Evolutionary conservation across 306 rosid species (phyloP).

Genomic region (Potentilla sterilis): DNA sequence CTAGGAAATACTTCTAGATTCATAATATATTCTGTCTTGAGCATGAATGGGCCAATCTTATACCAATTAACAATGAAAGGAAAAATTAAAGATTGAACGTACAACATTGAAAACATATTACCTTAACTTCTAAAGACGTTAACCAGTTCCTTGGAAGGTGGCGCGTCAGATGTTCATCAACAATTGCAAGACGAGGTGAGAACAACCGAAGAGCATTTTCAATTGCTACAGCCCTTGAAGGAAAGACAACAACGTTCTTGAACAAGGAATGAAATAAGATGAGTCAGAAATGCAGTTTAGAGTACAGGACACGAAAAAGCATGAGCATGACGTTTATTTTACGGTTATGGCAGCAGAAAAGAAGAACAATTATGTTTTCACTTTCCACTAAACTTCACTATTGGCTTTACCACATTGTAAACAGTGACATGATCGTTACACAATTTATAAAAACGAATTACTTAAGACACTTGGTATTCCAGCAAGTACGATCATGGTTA

Average conservation of each 20-base stretch:
- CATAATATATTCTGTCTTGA: not conserved
- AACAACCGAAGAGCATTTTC: conserved; percentile 92
- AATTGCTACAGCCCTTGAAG: conserved; percentile 87
- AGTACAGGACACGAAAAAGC: not conserved
- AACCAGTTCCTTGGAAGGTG: conserved; percentile 84
- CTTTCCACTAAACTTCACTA: not conserved
- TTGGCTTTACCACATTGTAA: not conserved
- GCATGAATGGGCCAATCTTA: not conserved
- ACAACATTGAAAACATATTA: conserved; percentile 26
- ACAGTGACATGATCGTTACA: not conserved
- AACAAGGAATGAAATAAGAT: conserved; percentile 34
- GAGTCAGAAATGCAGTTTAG: conserved; percentile 29
- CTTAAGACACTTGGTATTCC: not conserved
- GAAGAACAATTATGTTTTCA: not conserved
- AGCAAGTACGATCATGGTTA: not conserved
- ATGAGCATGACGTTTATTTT: not conserved
- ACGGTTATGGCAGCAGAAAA: not conserved
- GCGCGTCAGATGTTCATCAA: conserved; percentile 89
- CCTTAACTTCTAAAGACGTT: conserved; percentile 74
- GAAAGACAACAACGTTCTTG: conserved; percentile 91
- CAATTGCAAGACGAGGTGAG: conserved; percentile 90
- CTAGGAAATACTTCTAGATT: not conserved
- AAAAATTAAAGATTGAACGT: not conserved
- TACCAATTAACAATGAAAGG: not conserved
- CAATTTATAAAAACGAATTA: not conserved